Percentiles rank a stretch among this genome's conserved stretches.
These are phyloP conservation scores for Scutellaria minor DNA, from an alignment of 257 asterid species.

Conservation along the genomic window DNA sequence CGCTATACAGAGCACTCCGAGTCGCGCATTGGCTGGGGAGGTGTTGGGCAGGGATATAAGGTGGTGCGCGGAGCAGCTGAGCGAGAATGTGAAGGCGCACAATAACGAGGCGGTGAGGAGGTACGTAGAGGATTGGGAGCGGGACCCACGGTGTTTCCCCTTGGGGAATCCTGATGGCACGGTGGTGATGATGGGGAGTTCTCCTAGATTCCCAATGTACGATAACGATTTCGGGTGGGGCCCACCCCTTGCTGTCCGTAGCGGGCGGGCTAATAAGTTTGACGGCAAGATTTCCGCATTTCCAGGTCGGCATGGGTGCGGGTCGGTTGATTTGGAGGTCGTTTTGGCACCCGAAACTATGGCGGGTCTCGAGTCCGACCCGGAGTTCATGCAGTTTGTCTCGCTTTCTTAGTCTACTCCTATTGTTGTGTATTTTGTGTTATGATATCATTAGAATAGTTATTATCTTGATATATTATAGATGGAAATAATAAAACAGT, in stretches of 20 bases:
- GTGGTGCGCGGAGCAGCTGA: slow-evolving; percentile 67
- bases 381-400: slow-evolving; percentile 59
- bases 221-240: slow-evolving; percentile 66
- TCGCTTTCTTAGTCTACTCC: neutral
- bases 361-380: slow-evolving; percentile 54
- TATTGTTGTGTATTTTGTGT: too few species aligned
- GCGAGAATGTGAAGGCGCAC: slow-evolving; percentile 51
- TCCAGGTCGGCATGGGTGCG: slow-evolving; percentile 49
- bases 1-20: slow-evolving; percentile 75
- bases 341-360: slow-evolving; percentile 49
- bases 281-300: slow-evolving; percentile 64
- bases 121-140: slow-evolving; percentile 48
- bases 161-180: slow-evolving; percentile 65
- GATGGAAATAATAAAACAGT: too few species aligned
- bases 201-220: slow-evolving; percentile 59
- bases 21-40: slow-evolving; percentile 50
- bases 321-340: slow-evolving; percentile 55
- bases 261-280: slow-evolving; percentile 54
- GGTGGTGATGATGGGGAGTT: slow-evolving; percentile 59
- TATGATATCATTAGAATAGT: too few species aligned
- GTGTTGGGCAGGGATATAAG: slow-evolving; percentile 41
- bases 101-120: slow-evolving; percentile 46
- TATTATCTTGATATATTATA: too few species aligned
- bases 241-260: slow-evolving; percentile 46
- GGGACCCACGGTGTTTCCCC: slow-evolving; percentile 65